phyloP scores from a whole-genome alignment of 1,284 basidiomycete genomes.

The Termitomyces sp. region DNA sequence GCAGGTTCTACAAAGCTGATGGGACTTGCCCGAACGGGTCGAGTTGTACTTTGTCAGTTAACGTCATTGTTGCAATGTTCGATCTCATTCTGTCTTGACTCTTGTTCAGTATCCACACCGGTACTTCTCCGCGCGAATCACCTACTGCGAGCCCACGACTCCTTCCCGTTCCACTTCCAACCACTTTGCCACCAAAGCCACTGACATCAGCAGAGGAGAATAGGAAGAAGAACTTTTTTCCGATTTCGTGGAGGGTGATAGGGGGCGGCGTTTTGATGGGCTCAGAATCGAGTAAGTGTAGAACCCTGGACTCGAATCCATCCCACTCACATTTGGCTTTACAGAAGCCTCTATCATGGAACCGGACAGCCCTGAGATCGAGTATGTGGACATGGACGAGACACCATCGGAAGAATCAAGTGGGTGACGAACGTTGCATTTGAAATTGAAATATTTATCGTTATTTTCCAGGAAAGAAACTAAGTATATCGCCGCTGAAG shows the following conservation, averaged over 20 bases:
- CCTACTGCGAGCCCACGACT: constrained; percentile 1
- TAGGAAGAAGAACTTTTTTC: constrained; percentile 41
- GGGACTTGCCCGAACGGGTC: constrained; percentile 55
- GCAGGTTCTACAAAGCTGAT: constrained; percentile 49
- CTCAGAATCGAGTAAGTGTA: constrained; percentile 15
- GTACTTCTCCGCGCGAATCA: constrained; percentile 13
- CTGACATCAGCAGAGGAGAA: constrained; percentile 29
- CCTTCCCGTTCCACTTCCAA: constrained; percentile 5
- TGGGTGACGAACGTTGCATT: not conserved
- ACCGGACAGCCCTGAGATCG: not conserved
- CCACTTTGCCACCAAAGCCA: constrained; percentile 27
- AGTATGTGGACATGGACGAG: not conserved
- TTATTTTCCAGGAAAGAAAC: not conserved
- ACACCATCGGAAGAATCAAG: not conserved
- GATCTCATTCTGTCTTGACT: not conserved
- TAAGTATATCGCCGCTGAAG: constrained; percentile 12
- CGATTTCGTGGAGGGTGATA: constrained; percentile 48
- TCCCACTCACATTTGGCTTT: constrained; percentile 2
- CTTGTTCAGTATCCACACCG: constrained; percentile 35
- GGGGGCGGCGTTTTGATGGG: constrained; percentile 47
- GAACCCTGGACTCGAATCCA: not conserved
- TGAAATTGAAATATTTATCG: not conserved
- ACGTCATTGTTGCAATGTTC: not conserved
- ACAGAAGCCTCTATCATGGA: constrained; percentile 1
- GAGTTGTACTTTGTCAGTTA: constrained; percentile 63